These are phyloP conservation scores for Colletotrichum tabaci DNA, from an alignment of 2,329 filamentous ascomycete genomes.

Conservation along the genomic window DNA sequence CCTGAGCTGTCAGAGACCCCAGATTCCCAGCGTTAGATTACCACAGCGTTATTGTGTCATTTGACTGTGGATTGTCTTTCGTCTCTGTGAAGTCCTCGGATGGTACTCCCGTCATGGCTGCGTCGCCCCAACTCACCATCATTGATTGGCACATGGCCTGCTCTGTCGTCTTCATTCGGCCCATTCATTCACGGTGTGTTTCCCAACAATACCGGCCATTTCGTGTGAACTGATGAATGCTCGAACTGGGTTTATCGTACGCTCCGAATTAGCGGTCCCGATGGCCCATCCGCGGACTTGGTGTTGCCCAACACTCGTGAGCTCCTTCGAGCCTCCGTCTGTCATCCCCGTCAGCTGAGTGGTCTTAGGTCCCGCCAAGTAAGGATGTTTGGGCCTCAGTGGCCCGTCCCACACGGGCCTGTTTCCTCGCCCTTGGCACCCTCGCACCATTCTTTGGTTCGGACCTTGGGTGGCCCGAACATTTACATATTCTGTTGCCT, in stretches of 20 bases:
- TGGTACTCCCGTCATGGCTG: conserved; percentile 18
- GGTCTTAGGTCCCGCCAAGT: conserved; percentile 28
- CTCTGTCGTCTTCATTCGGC: neutral
- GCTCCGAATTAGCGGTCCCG: neutral
- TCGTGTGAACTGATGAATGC: neutral
- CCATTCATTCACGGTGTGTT: neutral
- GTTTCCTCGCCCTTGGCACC: neutral
- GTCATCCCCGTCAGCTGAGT: neutral
- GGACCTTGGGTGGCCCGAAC: neutral
- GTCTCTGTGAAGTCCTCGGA: conserved; percentile 10
- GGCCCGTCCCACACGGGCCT: neutral
- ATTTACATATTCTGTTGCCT: neutral
- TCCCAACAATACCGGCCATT: neutral
- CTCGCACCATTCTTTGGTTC: neutral
- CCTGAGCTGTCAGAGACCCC: conserved; percentile 8
- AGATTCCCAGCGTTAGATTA: neutral
- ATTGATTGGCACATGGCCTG: neutral
- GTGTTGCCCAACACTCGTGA: conserved; percentile 10
- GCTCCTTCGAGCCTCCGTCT: neutral
- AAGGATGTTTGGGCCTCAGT: conserved; percentile 31
- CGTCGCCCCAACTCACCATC: neutral
- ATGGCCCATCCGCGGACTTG: conserved; percentile 12
- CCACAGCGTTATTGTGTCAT: neutral
- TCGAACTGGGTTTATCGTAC: neutral
- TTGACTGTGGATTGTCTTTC: neutral